A percentile compares a stretch with the other conserved stretches of the same genome.
phyloP scores from a whole-genome alignment of 2,329 filamentous ascomycete genomes.

The Fusarium verticillioides region DNA sequence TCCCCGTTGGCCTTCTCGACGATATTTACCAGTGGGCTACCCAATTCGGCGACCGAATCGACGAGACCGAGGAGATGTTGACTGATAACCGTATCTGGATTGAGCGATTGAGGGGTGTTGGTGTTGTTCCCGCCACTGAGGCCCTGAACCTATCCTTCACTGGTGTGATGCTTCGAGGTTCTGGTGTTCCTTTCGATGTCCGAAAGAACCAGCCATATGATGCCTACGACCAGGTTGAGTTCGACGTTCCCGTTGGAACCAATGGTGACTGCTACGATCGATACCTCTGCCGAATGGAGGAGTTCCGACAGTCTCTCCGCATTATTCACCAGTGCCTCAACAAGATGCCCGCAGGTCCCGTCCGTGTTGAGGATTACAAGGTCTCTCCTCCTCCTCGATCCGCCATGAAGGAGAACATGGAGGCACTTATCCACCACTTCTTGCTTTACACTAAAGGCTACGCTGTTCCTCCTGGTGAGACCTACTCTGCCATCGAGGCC shows the following conservation, averaged over 20 bases:
- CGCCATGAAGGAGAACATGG: conserved; percentile 99
- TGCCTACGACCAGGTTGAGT: conserved; percentile 97
- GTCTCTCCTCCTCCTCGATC: conserved; percentile 92
- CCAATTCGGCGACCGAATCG: conserved; percentile 97
- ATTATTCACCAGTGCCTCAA: conserved; percentile 99
- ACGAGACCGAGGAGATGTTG: conserved; percentile 98
- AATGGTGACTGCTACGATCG: conserved; percentile 99
- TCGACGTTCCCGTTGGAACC: conserved; percentile 94
- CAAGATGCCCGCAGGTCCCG: conserved; percentile 95
- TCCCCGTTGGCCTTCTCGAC: conserved; percentile 92
- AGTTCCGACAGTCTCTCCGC: conserved; percentile 96
- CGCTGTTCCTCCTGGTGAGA: conserved; percentile 95
- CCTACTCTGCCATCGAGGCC: conserved; percentile 98
- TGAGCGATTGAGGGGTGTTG: conserved; percentile 88
- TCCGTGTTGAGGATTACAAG: conserved; percentile 99
- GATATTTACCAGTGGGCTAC: conserved; percentile 99
- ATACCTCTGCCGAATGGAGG: conserved; percentile 99
- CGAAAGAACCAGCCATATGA: conserved; percentile 98
- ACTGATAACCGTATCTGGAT: conserved; percentile 99
- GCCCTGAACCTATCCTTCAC: conserved; percentile 98
- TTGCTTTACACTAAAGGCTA: conserved; percentile 99
- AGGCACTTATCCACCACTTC: conserved; percentile 99
- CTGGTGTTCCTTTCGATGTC: conserved; percentile 94
- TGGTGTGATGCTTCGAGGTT: conserved; percentile 97
- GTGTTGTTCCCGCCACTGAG: conserved; percentile 89